These are phyloP conservation scores for Populus deltoides DNA, from an alignment of 345 rosid species.

Conservation along the genomic window DNA sequence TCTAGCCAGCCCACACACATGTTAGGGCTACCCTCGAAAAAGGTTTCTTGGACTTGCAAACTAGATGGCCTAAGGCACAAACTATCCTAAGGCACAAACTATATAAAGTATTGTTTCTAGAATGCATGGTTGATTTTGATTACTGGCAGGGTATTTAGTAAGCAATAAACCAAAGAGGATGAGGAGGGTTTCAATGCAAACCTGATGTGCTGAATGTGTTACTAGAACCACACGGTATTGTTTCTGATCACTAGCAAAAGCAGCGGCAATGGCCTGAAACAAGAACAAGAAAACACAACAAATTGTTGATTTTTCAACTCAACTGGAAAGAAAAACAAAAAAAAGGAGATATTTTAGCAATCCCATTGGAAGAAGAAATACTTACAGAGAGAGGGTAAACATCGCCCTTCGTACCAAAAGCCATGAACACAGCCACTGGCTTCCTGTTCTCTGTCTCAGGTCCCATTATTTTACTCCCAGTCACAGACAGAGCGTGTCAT, in stretches of 20 bases:
- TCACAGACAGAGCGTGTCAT: too few species aligned
- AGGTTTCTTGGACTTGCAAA: too few species aligned
- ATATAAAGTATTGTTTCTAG: too few species aligned
- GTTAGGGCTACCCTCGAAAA: too few species aligned
- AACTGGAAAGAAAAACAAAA: not conserved
- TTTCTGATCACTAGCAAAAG: slow-evolving; percentile 59
- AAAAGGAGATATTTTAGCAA: not conserved
- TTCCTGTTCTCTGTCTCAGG: slow-evolving; percentile 32
- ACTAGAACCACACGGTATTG: slow-evolving; percentile 55
- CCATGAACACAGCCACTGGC: slow-evolving; percentile 67
- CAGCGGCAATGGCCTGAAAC: slow-evolving; percentile 73
- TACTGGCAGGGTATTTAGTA: too few species aligned
- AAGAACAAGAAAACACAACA: not conserved
- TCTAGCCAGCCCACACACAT: too few species aligned
- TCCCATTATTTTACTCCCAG: not conserved
- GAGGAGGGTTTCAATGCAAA: slow-evolving; percentile 10
- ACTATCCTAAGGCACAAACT: too few species aligned
- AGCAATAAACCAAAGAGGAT: not conserved
- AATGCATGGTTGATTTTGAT: too few species aligned
- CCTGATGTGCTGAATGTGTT: slow-evolving; percentile 80
- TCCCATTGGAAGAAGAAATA: not conserved
- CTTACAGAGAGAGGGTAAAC: slow-evolving; percentile 73
- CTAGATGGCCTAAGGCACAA: too few species aligned
- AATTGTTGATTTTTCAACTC: not conserved
- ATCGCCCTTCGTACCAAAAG: slow-evolving; percentile 87